phyloP scores from a whole-genome alignment of 2,329 filamentous ascomycete species.

The Claviceps cyperi region DNA sequence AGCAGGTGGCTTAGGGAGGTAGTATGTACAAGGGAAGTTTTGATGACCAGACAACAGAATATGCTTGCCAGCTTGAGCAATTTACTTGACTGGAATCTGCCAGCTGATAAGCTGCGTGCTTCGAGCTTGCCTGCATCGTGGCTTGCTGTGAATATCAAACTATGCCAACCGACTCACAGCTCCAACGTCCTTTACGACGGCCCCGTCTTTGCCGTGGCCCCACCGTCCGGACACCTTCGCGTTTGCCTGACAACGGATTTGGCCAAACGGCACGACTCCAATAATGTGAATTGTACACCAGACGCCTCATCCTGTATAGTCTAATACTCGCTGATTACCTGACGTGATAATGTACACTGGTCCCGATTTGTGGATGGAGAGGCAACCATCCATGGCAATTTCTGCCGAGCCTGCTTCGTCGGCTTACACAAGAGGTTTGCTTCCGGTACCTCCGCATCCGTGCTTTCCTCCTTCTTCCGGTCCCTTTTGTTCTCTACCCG shows the following conservation, averaged over 20 bases:
- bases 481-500: constrained; percentile 5
- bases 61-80: not conserved
- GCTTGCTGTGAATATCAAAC: not conserved
- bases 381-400: constrained; percentile 23
- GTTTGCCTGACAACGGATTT: not conserved
- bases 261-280: constrained; percentile 1
- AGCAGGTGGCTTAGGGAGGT: not conserved
- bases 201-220: not conserved
- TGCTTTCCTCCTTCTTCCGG: not conserved
- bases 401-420: constrained; percentile 13
- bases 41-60: not conserved
- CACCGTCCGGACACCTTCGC: not conserved
- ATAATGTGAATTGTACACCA: constrained; percentile 16
- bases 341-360: constrained; percentile 38
- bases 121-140: not conserved
- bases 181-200: not conserved
- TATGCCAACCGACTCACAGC: not conserved
- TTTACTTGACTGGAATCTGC: not conserved
- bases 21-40: not conserved
- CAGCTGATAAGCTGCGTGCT: not conserved
- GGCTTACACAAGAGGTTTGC: constrained; percentile 16
- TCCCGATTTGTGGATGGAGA: constrained; percentile 31
- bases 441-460: not conserved
- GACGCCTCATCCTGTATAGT: constrained; percentile 24
- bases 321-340: constrained; percentile 31